Base-by-base conservation (phyloP, 352 stramenopile genomes). In the Plasmopara viticola region DNA sequence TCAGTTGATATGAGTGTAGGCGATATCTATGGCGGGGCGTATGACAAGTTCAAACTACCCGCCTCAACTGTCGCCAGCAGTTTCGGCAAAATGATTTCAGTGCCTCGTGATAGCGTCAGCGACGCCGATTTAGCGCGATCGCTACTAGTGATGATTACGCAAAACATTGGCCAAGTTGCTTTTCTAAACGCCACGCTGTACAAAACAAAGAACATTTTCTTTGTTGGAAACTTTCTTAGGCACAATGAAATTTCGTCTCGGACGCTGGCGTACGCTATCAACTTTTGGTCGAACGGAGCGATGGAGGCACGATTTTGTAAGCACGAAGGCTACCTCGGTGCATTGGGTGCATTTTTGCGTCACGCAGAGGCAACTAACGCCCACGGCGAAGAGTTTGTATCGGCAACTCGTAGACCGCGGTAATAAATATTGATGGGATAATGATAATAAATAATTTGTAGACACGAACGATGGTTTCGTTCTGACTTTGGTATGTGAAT, bases 71-170 rank as follows among this genome's bases (percentile, higher is more conserved):
- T 99, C 5, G 97, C 97, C 5, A 98, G 91, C 54, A 98, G 94
- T 43, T 99, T 99, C 72, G 97, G 82, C 14, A 86, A 87, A 61
- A 91, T 93, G 82, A 94, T 93, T 39, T 78, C 78, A 17, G 60
- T 62, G 13, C 56, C 70, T 10, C 78, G 78, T 5, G 70, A 84
- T 37, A 62, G 53, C 43, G 82, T 98, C 31, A 90, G 81, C 39
- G 90, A 98, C 58, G 93, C 97, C 45, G 96, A 99, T 72, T 70
- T 99, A 42, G 95, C 95, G 17, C 85, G 95, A 41, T 94, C 96
- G 35, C 66, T 99, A 40, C 76, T 99, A 17, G 82, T 99, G 31
- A 99, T 99, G 96, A 95, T 99, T 34, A 99, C 97, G 20, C 98
- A 99, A 61, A 99, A 99, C 60, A 95, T 95, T 59, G 81, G 81